Evolutionary conservation across 2,329 filamentous ascomycete species (phyloP).

Genomic region (Westerdykella ornata): DNA sequence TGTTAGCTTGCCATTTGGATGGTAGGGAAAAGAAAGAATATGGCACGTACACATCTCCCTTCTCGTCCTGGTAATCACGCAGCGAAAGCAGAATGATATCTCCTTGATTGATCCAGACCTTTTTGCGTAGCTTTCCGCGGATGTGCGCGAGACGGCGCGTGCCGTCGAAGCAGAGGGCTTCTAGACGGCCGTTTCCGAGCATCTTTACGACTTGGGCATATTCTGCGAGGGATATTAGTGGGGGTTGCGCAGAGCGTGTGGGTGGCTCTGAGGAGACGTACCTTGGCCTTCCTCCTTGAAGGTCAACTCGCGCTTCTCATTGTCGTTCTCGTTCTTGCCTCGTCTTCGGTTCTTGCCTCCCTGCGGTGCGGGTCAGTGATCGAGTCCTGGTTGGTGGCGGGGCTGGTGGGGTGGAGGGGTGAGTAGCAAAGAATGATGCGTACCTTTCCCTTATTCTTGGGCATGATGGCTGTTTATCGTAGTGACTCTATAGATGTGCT

Average conservation of each 20-base stretch:
- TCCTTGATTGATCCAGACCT: slow-evolving; percentile 93
- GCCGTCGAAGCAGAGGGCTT: slow-evolving; percentile 93
- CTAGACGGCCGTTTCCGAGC: slow-evolving; percentile 89
- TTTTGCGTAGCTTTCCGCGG: slow-evolving; percentile 96
- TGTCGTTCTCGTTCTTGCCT: slow-evolving; percentile 94
- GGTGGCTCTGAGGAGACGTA: slow-evolving; percentile 28
- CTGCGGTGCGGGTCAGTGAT: slow-evolving; percentile 40
- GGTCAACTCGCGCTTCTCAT: slow-evolving; percentile 95
- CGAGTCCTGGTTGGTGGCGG: slow-evolving; percentile 11
- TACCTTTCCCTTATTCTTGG: slow-evolving; percentile 99
- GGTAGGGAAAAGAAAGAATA: not conserved
- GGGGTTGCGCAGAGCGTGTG: slow-evolving; percentile 1
- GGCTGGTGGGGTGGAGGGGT: slow-evolving; percentile 10
- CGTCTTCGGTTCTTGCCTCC: slow-evolving; percentile 97
- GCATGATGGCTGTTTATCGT: slow-evolving; percentile 56
- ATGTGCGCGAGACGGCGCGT: slow-evolving; percentile 77
- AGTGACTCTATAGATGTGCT: slow-evolving; percentile 3
- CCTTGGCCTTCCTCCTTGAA: slow-evolving; percentile 98
- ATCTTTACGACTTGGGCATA: slow-evolving; percentile 90
- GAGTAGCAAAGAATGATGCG: slow-evolving; percentile 12
- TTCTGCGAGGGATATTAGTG: slow-evolving; percentile 41
- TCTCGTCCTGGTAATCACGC: slow-evolving; percentile 89
- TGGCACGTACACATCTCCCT: slow-evolving; percentile 74
- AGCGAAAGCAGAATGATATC: slow-evolving; percentile 67
- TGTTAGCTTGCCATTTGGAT: not conserved